A percentile compares a stretch with the other conserved stretches of the same genome.
Evolutionary conservation across 2,329 filamentous ascomycete species (phyloP).

Genomic region (Cercospora citrullina): DNA sequence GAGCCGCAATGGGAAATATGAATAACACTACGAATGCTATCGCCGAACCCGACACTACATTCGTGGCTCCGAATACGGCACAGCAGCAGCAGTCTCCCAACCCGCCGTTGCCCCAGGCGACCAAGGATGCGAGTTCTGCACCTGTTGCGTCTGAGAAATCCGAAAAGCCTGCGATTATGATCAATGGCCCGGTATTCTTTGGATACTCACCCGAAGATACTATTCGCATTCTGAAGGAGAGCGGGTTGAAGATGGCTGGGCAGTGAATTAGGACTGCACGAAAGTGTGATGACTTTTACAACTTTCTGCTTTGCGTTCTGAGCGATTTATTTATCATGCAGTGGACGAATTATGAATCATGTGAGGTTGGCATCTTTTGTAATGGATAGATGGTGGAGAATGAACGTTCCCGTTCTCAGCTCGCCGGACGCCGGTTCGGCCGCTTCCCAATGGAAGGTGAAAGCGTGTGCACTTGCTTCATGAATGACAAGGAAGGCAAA

Average conservation of each 20-base stretch:
- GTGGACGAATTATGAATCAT: neutral
- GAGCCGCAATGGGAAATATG: neutral
- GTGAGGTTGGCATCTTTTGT: neutral
- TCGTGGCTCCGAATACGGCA: neutral
- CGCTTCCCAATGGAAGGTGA: neutral
- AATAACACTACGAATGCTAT: neutral
- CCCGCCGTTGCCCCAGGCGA: neutral
- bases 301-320: neutral
- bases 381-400: neutral
- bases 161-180: constrained; percentile 69
- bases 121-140: constrained; percentile 1
- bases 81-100: neutral
- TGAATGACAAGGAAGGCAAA: neutral
- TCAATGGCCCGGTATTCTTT: constrained; percentile 91
- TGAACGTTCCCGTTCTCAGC: neutral
- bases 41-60: constrained; percentile 6
- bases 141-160: neutral
- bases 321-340: neutral
- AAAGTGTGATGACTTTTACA: neutral
- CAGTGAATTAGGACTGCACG: neutral
- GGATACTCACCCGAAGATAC: constrained; percentile 84
- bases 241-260: constrained; percentile 22
- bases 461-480: neutral
- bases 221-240: constrained; percentile 66
- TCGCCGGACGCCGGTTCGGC: neutral